Base-by-base conservation (phyloP, 2,329 filamentous ascomycete species). In the Xylariales sp. region DNA sequence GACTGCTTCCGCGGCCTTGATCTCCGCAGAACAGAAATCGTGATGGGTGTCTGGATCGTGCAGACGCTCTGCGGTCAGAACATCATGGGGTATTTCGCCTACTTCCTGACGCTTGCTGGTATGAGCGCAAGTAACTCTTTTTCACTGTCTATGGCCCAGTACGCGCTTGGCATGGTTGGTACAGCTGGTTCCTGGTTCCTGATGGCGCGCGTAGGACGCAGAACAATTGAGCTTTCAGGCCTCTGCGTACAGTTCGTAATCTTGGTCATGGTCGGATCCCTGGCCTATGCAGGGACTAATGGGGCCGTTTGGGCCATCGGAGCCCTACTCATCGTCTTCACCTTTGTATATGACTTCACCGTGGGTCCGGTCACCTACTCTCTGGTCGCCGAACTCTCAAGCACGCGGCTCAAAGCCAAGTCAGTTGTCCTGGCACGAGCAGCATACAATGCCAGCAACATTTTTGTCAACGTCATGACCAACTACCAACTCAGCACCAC, bases 321-420 rank as follows among this genome's bases (percentile, higher is more conserved):
- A 20, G 48, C 62, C 43, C 49, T 78, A 50, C 57, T 77, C 4
- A 62, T 78, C 29, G 52, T 73, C 27, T 76, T 70, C 46, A 73
- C 69, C 0, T 70, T 76, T 37, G 57, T 70, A 3, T 79, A 78
- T 53, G 71, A 73, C 56, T 63, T 71, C 38, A 71, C 72, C 2
- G 65, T 78, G 11, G 76, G 75, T 0, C 74, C 74, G 0, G 66
- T 76, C 6, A 69, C 69, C 5, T 78, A 76, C 52, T 65, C 65
- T 1, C 56, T 78, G 19, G 50, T 76, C 10, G 66, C 73, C 0
- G 75, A 78, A 46, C 63, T 72, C 4, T 73, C 72, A 0, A 75
- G 73, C 0, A 70, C 69, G 1, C 65, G 74, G 7, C 66, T 78
- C 25, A 70, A 72, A 43, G 63, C 67, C 20, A 76, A 77, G 59